Conservation (phyloP, 495 filamentous ascomycete species). For the Aspergillus sclerotioniger region DNA sequence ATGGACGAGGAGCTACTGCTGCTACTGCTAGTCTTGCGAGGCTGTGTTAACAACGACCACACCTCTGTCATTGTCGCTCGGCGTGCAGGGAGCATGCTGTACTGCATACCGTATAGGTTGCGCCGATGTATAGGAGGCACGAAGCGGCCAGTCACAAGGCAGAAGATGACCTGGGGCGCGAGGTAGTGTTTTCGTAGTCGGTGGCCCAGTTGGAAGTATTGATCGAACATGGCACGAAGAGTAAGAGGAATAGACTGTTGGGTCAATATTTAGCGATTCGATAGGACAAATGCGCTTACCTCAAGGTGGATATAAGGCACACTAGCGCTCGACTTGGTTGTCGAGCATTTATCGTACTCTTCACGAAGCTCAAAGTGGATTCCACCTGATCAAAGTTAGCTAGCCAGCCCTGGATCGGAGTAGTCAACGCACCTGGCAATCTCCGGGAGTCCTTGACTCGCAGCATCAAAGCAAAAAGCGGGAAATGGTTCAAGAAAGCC, state of each 20-base stretch:
- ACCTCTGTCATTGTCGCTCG: constrained; percentile 79
- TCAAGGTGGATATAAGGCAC: constrained; percentile 80
- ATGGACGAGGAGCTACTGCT: constrained; percentile 29
- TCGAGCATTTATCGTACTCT: constrained; percentile 28
- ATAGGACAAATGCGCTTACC: constrained; percentile 40
- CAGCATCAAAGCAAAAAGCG: constrained; percentile 95
- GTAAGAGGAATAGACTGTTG: constrained; percentile 80
- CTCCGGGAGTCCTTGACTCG: constrained; percentile 88
- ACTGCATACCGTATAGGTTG: constrained; percentile 94
- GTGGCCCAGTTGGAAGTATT: constrained; percentile 92
- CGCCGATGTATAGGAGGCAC: constrained; percentile 89
- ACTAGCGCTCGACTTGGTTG: constrained; percentile 31
- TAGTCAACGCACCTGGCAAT: constrained; percentile 65
- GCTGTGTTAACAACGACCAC: constrained; percentile 72
- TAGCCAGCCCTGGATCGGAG: not conserved
- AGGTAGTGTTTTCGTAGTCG: constrained; percentile 95
- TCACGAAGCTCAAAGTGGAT: constrained; percentile 88
- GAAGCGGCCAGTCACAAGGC: constrained; percentile 84
- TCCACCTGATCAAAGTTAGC: constrained; percentile 54
- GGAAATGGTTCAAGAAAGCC: constrained; percentile 96
- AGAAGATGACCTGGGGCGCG: constrained; percentile 80
- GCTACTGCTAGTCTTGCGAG: constrained; percentile 33
- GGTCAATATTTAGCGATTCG: constrained; percentile 9
- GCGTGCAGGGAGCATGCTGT: constrained; percentile 90
- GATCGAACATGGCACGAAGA: constrained; percentile 90